Base-by-base conservation (phyloP, 164 flowering plant genomes). In the Vitis rotundifolia region DNA sequence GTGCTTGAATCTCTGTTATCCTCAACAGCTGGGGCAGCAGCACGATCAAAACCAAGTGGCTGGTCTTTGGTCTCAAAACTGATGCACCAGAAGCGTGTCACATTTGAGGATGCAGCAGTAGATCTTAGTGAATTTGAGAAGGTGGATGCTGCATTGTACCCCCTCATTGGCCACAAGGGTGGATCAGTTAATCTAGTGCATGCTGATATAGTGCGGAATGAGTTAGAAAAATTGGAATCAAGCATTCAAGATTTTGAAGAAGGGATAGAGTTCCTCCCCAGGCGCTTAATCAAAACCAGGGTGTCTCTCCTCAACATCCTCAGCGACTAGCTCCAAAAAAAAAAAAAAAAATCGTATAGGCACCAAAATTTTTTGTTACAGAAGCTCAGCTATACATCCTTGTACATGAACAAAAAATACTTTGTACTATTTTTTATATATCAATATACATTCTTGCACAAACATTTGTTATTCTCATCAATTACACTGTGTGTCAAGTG, bases 221-320 rank as follows among this genome's bases (percentile, higher is more conserved):
- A 65, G 67, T 60, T 85, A 53, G 68, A 49, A 44, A 61, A 74
- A 16, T n/a, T 79, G 37, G 83, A 79, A 61, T 22, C 68, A 44
- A 58, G 72, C 69, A 67, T 79, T 72, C 79, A 73, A 68, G 82
- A 72, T 59, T 71, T 86, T 65, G 89, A 84, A 63, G 81, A 75
- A 49, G 84, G 73, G 63, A 52, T 86, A 52, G 85, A 80, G 48
- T n/a, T 61, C 68, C 51, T 83, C 14, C 72, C 66, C 13, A 76
- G 83, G 66, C 65, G 66, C 13, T 68, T 78, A 64, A 80, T 86
- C 64, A 83, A 69, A 75, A 68, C 81, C 12, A 83, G 91, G 82
- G 88, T 78, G 19, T 69, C 76, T 15, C 77, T 83, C 49, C 81
- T 82, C 61, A 85, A 85, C 65, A 74, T 76, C 68, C 70, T 83